A percentile compares a stretch with the other conserved stretches of the same genome.
These are phyloP conservation scores for Trametes coccinea DNA, from an alignment of 768 basidiomycete species.

Conservation along the genomic window DNA sequence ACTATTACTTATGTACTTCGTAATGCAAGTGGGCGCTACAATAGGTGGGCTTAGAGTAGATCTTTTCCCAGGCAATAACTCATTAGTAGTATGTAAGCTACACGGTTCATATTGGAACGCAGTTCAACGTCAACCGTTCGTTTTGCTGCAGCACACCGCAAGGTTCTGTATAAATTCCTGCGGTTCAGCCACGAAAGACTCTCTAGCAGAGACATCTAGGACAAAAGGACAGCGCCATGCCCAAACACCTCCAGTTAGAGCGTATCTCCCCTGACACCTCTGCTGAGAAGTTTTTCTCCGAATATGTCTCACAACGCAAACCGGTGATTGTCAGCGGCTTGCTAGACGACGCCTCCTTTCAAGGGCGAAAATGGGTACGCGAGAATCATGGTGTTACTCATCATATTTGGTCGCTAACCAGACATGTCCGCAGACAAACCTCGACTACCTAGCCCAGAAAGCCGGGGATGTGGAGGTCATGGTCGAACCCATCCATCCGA, in stretches of 20 bases:
- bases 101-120: too few relatives aligned
- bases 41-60: too few relatives aligned
- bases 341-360: conserved; percentile 29
- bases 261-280: conserved; percentile 14
- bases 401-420: background rate
- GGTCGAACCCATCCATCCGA: conserved; percentile 32
- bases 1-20: too few relatives aligned
- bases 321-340: conserved; percentile 31
- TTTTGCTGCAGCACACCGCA: too few relatives aligned
- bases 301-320: conserved; percentile 27
- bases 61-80: too few relatives aligned
- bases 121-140: too few relatives aligned
- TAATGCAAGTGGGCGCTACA: too few relatives aligned
- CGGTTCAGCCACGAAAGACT: too few relatives aligned
- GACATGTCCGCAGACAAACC: conserved; percentile 23
- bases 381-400: background rate
- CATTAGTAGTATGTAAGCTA: too few relatives aligned
- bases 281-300: conserved; percentile 26
- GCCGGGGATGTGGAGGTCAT: conserved; percentile 28
- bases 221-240: background rate
- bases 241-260: conserved; percentile 13
- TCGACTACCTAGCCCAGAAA: conserved; percentile 28
- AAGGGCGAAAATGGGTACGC: conserved; percentile 29
- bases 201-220: too few relatives aligned
- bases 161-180: too few relatives aligned